Base-by-base conservation (phyloP, 352 stramenopile species). In the Lagenidium giganteum region DNA sequence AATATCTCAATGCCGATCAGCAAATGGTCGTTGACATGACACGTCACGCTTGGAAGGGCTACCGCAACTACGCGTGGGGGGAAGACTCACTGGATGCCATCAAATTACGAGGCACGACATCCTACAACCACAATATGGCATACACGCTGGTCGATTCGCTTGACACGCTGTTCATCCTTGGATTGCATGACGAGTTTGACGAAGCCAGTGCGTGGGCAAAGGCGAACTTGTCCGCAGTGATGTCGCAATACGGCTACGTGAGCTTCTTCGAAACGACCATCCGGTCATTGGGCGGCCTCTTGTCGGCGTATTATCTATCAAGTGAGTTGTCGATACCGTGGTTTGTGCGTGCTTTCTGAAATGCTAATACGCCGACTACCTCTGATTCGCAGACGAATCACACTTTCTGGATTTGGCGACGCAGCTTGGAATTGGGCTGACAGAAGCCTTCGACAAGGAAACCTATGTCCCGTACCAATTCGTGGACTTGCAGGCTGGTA, bases 231-330 rank as follows among this genome's bases (percentile, higher is more conserved):
- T 44, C 48, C 2, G 26, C 51, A 2, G 34, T 22, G 8, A 65
- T 88, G 51, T 58, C 75, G 2, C 44, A 61, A 22, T 39, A 33
- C 3, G 56, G 54, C 13, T 47, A 41, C 21, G 62, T 88, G 26
- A 86, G 68, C 38, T 75, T 88, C 37, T 74, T 78, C 16, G 76
- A 88, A 29, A 57, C 76, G 20, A 79, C 68, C 8, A 79, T 84
- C 17, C 67, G 75, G 13, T 74, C 66, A 8, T 52, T 88, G 0
- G 75, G 70, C 8, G 71, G 75, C 2, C 29, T 87, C 2, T 41
- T 88, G 8, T 75, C 72, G 0, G 70, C 75, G 7, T 77, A 72
- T 26, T 67, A 70, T 17, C 48, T 82, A 13, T 83, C 70, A 9
- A 63, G 66, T 70, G 25, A n/a, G n/a, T n/a, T n/a, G n/a, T n/a